Base-by-base conservation (phyloP, 495 filamentous ascomycete genomes). In the Alectoria sarmentosa region DNA sequence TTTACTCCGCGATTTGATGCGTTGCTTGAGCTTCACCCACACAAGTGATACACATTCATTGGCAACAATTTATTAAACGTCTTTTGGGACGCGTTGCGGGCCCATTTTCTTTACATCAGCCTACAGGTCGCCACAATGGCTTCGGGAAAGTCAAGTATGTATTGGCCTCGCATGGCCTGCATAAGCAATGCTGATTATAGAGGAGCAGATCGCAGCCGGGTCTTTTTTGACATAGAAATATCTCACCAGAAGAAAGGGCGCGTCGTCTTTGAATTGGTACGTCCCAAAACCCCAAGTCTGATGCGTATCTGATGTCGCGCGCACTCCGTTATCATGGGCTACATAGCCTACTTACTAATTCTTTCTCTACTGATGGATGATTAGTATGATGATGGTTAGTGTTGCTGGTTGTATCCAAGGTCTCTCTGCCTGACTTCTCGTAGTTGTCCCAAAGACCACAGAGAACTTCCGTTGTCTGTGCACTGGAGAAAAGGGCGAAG, bases 381-480 rank as follows among this genome's bases (percentile, higher is more conserved):
- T 55, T 73, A 87, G 84, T 96, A 90, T 77, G 81, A 90, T 72
- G 90, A 95, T 79, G 78, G 84, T 87, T 77, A 69, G 76, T 67
- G 61, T 41, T 60, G 44, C 56, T 39, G 42, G 34, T 17, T 60
- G 23, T 57, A 21, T 59, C 37, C 28, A 30, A 57, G 58, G 28
- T 19, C 61, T 61, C 41, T 34, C 36, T 54, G 57, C 26, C 65
- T 66, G 64, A 57, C 14, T 11, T 34, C 23, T 36, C 49, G 58
- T 66, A 88, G 81, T 96, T 61, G 91, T 95, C 66, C 94, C 95
- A 63, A 94, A 88, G 80, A 98, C 94, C 30, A 85, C 86, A 66
- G 86, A 92, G 72, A 98, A 98, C 83, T 98, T 98, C 85, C 86
- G 86, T 67, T 88, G 88, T 73, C 88, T 98, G 67, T 97, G 92